A percentile compares a stretch with the other conserved stretches of the same genome.
These are phyloP conservation scores for Friedmanniomyces simplex DNA, from an alignment of 495 filamentous ascomycete species.

Conservation along the genomic window DNA sequence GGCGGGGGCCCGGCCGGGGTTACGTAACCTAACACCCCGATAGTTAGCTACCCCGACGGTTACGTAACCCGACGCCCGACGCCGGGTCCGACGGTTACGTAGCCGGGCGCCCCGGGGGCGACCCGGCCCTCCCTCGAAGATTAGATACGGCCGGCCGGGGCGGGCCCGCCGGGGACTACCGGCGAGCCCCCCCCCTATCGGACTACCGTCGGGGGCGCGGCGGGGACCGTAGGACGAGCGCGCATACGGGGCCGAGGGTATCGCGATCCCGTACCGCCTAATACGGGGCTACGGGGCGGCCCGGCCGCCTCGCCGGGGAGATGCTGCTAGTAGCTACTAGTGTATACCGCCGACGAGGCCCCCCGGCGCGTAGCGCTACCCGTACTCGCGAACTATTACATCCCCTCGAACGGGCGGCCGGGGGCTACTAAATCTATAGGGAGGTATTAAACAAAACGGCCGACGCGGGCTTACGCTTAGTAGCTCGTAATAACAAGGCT, in stretches of 20 bases:
- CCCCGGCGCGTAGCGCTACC: background rate
- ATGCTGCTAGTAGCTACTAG: background rate
- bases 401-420: background rate
- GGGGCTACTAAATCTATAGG: background rate
- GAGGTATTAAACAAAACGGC: background rate
- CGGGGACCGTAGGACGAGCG: no score
- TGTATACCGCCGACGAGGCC: background rate
- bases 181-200: background rate
- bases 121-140: background rate
- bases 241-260: no score
- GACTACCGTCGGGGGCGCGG: no score
- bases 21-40: background rate
- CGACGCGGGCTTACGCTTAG: conserved; percentile 39
- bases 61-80: no score
- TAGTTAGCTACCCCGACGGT: no score
- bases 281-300: no score
- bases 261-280: no score
- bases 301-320: no score
- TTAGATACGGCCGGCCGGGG: background rate
- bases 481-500: conserved; percentile 52
- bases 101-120: no score
- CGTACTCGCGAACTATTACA: background rate
- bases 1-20: background rate
- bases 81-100: background rate
- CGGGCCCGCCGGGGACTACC: background rate